Conservation (phyloP, 345 rosid genomes). For the Hypericum perforatum region DNA sequence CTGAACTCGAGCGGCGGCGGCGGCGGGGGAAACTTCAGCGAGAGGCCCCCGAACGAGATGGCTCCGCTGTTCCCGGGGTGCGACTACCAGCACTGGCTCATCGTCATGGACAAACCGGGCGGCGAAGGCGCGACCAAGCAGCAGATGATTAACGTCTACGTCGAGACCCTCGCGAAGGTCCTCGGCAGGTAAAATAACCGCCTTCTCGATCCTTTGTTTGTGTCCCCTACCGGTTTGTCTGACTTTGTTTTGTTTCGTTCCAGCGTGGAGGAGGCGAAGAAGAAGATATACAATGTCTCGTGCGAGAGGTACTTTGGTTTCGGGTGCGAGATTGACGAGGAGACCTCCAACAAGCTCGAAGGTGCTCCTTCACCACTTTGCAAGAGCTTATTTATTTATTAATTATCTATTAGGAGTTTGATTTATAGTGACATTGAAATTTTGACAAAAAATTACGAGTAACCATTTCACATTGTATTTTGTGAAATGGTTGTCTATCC, state of each 20-base stretch:
- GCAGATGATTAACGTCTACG: slow-evolving; percentile 86
- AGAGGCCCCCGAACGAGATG: slow-evolving; percentile 94
- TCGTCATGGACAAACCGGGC: slow-evolving; percentile 90
- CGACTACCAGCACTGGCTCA: slow-evolving; percentile 95
- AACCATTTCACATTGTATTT: no score
- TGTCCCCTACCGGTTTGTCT: no score
- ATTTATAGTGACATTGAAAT: no score
- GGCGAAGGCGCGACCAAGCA: slow-evolving; percentile 82
- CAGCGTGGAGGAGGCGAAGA: slow-evolving; percentile 91
- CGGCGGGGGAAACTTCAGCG: slow-evolving; percentile 85
- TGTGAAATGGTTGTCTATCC: no score
- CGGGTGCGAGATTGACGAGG: slow-evolving; percentile 94
- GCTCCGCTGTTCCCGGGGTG: slow-evolving; percentile 90
- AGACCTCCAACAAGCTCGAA: slow-evolving; percentile 85
- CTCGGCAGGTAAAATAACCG: slow-evolving; percentile 46
- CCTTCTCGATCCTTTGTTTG: background rate
- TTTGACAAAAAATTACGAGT: no score
- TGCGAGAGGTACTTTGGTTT: slow-evolving; percentile 97
- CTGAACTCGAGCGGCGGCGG: slow-evolving; percentile 57
- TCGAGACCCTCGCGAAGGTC: slow-evolving; percentile 72
- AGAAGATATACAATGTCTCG: slow-evolving; percentile 81
- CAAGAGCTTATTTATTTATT: background rate
- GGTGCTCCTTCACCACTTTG: slow-evolving; percentile 29
- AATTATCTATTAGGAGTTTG: no score
- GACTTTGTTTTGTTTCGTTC: background rate